Conservation (phyloP, 2,329 filamentous ascomycete genomes). For the Pyrenophora seminiperda region DNA sequence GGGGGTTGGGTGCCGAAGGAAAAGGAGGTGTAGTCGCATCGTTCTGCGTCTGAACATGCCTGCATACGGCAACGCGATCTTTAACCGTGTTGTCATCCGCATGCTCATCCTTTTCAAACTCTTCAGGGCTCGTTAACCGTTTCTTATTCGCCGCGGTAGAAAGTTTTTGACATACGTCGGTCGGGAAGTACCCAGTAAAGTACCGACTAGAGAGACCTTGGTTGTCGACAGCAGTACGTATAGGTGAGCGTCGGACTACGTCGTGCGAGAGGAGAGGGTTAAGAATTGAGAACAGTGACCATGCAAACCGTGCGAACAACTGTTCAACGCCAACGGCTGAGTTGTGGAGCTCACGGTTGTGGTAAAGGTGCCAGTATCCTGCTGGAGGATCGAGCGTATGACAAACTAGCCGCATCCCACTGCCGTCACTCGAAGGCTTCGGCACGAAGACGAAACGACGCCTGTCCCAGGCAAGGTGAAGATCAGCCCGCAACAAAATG, state of each 20-base stretch:
- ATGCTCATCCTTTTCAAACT: not conserved
- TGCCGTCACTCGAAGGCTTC: conserved; percentile 11
- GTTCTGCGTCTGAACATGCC: not conserved
- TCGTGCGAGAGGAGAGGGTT: conserved; percentile 8
- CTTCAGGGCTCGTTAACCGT: not conserved
- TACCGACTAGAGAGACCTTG: not conserved
- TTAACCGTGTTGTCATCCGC: not conserved
- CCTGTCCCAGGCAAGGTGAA: conserved; percentile 25
- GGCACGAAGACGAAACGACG: conserved; percentile 25
- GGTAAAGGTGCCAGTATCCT: conserved; percentile 12
- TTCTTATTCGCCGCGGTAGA: not conserved
- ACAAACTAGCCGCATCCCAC: conserved; percentile 4
- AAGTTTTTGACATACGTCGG: not conserved
- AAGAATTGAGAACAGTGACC: conserved; percentile 12
- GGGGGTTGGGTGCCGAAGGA: not conserved
- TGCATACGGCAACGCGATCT: not conserved
- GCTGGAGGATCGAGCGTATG: conserved; percentile 18
- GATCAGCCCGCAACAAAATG: conserved; percentile 21
- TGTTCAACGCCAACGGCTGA: conserved; percentile 4
- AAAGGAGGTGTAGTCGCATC: not conserved
- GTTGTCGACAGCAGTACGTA: not conserved
- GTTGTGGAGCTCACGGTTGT: conserved; percentile 11
- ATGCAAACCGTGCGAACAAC: conserved; percentile 55
- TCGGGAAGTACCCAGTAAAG: not conserved
- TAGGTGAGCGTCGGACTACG: conserved; percentile 4